phyloP scores from a whole-genome alignment of 1,139 yeast species.

The Protomyces gravidus region DNA sequence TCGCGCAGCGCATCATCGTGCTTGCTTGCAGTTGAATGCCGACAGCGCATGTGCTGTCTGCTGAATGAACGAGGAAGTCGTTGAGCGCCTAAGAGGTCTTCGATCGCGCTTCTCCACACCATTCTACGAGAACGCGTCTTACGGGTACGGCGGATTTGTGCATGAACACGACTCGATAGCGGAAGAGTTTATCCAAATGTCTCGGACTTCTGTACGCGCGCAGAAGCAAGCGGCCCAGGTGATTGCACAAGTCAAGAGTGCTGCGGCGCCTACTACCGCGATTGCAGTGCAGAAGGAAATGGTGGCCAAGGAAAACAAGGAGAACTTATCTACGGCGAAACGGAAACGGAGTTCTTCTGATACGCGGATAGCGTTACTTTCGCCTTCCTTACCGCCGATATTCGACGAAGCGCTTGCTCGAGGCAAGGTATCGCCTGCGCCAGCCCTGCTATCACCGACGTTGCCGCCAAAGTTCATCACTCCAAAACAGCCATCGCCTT shows the following conservation, averaged over 20 bases:
- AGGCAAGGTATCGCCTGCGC: background rate
- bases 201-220: background rate
- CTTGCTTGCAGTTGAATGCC: background rate
- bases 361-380: background rate
- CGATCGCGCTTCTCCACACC: background rate
- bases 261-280: too few relatives aligned
- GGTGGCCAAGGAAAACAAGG: background rate
- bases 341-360: background rate
- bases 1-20: too few relatives aligned
- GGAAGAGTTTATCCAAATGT: background rate
- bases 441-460: background rate
- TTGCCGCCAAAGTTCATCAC: background rate
- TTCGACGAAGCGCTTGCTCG: background rate
- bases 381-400: background rate
- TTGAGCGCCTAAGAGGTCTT: background rate
- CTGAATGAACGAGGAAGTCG: background rate
- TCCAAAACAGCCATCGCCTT: background rate
- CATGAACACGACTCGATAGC: background rate
- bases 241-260: too few relatives aligned
- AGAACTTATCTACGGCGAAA: background rate
- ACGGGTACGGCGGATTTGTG: conserved; percentile 1
- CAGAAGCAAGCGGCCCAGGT: background rate
- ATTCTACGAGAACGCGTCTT: background rate
- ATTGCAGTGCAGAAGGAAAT: background rate
- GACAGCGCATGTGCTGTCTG: too few relatives aligned